Base-by-base conservation (phyloP, 2,329 filamentous ascomycete genomes). In the Cadophora sp. region DNA sequence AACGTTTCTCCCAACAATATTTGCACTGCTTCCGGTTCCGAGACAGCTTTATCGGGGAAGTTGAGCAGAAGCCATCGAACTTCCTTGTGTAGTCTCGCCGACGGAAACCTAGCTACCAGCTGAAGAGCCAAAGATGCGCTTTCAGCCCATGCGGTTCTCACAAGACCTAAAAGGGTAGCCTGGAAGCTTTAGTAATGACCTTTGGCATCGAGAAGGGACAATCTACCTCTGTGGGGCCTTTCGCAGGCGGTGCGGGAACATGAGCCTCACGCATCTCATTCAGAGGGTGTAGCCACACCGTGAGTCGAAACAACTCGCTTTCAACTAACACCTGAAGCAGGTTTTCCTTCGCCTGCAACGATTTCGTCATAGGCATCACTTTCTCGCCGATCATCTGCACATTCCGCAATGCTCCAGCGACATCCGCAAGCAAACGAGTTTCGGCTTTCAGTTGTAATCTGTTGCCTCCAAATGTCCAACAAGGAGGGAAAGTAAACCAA, bases 401-500 rank as follows among this genome's bases (percentile, higher is more conserved):
- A 2, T 82, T 84, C 70, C 89, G 88, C 69, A 99, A 81, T 16
- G 89, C 87, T 12, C 81, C 79, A 60, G 90, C 83, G 43, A 97
- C 89, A 77, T 97, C 94, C 7, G 86, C 85, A 48, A 98, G 86
- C 22, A 97, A 83, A 72, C 91, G 91, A 40, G 93, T 88, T 80
- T 99, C 96, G 0, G 97, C 95, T 82, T 97, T 98, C 62, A 98
- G 84, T 78, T 99, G 96, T 19, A 99, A 82, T 60, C 92, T 87
- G 77, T 97, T 99, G 75, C 95, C 96, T 66, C 96, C 96, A 79
- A 96, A 98, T 0, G 96, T 97, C 95, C 96, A 99, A 73, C 89
- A 88, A 16, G 94, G 93, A 6, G 92, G 83, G 72, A 90, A 87
- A 48, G 85, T 88, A 80, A 99, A 99, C 97, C 97, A 99, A 69